Evolutionary conservation across 2,329 filamentous ascomycete genomes (phyloP).

Genomic region (Trichoderma endophyticum): DNA sequence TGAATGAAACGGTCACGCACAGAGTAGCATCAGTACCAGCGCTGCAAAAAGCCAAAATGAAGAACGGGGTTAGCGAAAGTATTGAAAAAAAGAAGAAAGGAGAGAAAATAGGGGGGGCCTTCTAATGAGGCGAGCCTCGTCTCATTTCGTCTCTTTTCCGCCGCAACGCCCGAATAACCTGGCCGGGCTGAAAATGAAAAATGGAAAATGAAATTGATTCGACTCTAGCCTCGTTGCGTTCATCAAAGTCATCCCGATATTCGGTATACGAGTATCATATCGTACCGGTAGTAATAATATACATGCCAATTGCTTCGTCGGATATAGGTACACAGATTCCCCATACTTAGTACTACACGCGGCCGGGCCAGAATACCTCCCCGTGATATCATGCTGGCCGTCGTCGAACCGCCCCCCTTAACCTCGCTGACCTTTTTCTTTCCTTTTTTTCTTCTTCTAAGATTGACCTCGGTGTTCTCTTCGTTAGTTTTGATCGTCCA

Average conservation of each 20-base stretch:
- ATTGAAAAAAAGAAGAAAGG: background rate
- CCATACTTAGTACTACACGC: background rate
- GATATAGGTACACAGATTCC: background rate
- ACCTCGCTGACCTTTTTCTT: background rate
- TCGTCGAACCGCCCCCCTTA: background rate
- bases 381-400: background rate
- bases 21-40: background rate
- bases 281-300: conserved; percentile 2
- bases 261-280: background rate
- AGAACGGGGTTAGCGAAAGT: background rate
- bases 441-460: background rate
- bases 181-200: background rate
- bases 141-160: conserved; percentile 10
- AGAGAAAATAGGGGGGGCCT: background rate
- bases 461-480: background rate
- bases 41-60: background rate
- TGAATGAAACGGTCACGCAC: conserved; percentile 3
- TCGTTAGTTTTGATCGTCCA: background rate
- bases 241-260: conserved; percentile 9
- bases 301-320: conserved; percentile 1
- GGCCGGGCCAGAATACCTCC: background rate
- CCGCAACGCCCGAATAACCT: background rate
- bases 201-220: background rate
- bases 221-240: background rate
- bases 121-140: background rate